Evolutionary conservation across 2,329 filamentous ascomycete genomes (phyloP).

Genomic region (Rhexocercosporidium sp.): DNA sequence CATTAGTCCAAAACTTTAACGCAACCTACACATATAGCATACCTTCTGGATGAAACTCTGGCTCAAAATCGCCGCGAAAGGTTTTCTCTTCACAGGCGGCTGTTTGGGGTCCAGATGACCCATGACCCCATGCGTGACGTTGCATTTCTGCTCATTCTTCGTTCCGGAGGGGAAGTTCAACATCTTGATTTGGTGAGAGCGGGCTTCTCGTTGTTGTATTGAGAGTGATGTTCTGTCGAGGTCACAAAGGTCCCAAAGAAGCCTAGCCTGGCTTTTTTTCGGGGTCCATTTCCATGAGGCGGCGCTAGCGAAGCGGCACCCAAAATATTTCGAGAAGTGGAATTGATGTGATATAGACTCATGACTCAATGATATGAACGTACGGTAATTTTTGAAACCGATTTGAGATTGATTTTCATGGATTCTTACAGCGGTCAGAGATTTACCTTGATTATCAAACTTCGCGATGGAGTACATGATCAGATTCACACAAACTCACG

Average conservation of each 20-base stretch:
- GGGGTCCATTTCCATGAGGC: not conserved
- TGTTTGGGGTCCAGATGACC: constrained; percentile 73
- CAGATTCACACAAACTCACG: constrained; percentile 86
- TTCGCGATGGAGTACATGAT: constrained; percentile 77
- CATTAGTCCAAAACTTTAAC: not conserved
- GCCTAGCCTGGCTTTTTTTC: constrained; percentile 21
- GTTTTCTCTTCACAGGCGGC: constrained; percentile 73
- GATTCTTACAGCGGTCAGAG: not conserved
- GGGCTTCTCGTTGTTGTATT: not conserved
- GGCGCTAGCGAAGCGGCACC: constrained; percentile 10
- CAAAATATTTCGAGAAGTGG: constrained; percentile 8
- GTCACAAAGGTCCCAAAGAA: constrained; percentile 7
- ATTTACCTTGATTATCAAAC: not conserved
- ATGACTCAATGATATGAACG: not conserved
- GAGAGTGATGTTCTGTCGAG: not conserved
- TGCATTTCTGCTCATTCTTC: constrained; percentile 65
- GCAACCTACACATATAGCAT: constrained; percentile 21
- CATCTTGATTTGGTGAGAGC: constrained; percentile 42
- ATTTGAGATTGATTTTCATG: not conserved
- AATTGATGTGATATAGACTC: not conserved
- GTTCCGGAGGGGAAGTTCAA: constrained; percentile 47
- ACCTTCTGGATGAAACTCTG: constrained; percentile 75
- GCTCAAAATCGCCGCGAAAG: constrained; percentile 71
- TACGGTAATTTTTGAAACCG: not conserved
- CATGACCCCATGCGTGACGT: constrained; percentile 72